A percentile compares a stretch with the other conserved stretches of the same genome.
These are phyloP conservation scores for Fonsecaea multimorphosa DNA, from an alignment of 2,329 filamentous ascomycete species.

Conservation along the genomic window DNA sequence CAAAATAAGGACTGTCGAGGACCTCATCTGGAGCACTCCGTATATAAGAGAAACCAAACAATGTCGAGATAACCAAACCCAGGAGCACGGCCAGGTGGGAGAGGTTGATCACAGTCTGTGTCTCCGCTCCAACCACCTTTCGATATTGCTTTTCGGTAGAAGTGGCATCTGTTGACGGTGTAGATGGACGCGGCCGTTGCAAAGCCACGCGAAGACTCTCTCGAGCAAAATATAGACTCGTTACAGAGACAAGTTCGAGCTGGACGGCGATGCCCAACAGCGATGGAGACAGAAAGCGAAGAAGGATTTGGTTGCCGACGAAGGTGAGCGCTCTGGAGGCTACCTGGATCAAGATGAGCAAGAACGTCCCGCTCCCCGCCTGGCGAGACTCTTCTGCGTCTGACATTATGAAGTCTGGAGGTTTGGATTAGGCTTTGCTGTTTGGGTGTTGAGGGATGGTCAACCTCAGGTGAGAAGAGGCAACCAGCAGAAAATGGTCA, in stretches of 20 bases:
- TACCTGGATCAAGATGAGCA: constrained; percentile 87
- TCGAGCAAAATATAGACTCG: constrained; percentile 90
- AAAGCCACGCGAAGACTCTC: constrained; percentile 91
- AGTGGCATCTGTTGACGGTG: constrained; percentile 15
- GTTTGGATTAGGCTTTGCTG: not conserved
- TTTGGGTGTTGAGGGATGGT: not conserved
- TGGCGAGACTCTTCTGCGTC: not conserved
- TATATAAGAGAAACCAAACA: constrained; percentile 72
- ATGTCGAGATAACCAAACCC: constrained; percentile 68
- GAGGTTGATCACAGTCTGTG: constrained; percentile 84
- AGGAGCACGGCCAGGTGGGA: constrained; percentile 78
- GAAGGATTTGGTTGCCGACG: constrained; percentile 84
- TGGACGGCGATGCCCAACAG: constrained; percentile 86
- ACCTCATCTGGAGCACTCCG: constrained; percentile 58
- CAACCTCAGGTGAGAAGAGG: not conserved
- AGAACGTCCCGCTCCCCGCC: constrained; percentile 61
- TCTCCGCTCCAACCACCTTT: constrained; percentile 38
- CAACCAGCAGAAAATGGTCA: not conserved
- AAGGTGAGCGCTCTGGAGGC: constrained; percentile 89
- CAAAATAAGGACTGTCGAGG: constrained; percentile 67
- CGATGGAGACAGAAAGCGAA: constrained; percentile 84
- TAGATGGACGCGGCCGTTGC: constrained; percentile 68
- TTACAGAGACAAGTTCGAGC: constrained; percentile 89
- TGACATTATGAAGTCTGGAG: constrained; percentile 11
- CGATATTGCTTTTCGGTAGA: constrained; percentile 13